These are phyloP conservation scores for Umbelopsis ramanniana DNA, from an alignment of 192 early-diverging fungal species.

Conservation along the genomic window DNA sequence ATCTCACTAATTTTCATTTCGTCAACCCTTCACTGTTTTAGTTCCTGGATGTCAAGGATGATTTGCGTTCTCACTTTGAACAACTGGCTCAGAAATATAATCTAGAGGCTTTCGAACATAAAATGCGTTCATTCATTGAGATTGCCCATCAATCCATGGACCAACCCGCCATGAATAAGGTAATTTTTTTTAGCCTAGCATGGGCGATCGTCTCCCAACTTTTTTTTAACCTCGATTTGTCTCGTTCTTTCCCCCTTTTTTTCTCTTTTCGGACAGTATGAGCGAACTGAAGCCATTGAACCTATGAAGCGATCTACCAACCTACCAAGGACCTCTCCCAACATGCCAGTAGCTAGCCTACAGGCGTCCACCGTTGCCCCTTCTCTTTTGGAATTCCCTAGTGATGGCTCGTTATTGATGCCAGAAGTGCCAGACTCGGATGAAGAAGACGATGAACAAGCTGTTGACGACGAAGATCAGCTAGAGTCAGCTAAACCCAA, in stretches of 20 bases:
- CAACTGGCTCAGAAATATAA: constrained; percentile 43
- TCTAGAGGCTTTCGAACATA: constrained; percentile 35
- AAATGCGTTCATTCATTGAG: constrained; percentile 46
- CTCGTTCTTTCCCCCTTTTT: neutral
- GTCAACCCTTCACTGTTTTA: neutral
- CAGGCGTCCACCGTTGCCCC: constrained; percentile 37
- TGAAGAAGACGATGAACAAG: constrained; percentile 25
- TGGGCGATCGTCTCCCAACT: neutral
- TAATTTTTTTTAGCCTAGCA: constrained; percentile 7
- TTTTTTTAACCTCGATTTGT: too few species aligned
- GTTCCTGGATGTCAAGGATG: constrained; percentile 35
- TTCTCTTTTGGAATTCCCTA: constrained; percentile 40
- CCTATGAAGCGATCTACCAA: neutral
- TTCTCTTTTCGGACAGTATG: constrained; percentile 16
- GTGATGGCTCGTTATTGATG: constrained; percentile 47
- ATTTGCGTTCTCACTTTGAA: constrained; percentile 42
- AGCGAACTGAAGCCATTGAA: constrained; percentile 10
- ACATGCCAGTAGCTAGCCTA: constrained; percentile 18
- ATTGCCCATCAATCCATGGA: constrained; percentile 42
- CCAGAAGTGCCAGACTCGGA: constrained; percentile 49
- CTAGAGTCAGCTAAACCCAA: neutral
- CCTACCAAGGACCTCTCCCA: constrained; percentile 9
- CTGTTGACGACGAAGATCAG: neutral
- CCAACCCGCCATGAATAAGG: constrained; percentile 41
- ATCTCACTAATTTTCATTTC: neutral